Percentiles rank a stretch among this genome's conserved stretches.
Evolutionary conservation across 495 filamentous ascomycete genomes (phyloP).

Genomic region (Neurospora tetrasperma): DNA sequence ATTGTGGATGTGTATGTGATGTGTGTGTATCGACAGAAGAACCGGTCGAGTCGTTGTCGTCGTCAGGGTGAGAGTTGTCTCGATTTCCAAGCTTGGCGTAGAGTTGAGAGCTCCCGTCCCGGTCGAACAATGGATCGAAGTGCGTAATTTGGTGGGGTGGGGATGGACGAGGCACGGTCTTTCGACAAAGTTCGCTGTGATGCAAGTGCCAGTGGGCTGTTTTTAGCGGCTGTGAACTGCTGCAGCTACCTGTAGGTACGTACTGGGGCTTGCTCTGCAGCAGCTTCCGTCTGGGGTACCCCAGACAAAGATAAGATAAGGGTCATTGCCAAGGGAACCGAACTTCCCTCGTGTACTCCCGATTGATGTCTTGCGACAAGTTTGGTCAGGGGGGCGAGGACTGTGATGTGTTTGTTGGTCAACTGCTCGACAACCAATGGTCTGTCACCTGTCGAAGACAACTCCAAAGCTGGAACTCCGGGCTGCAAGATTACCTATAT

Average conservation of each 20-base stretch:
- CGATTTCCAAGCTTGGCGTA: not conserved
- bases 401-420: not conserved
- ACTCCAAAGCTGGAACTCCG: not conserved
- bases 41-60: not conserved
- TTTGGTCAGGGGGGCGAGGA: not conserved
- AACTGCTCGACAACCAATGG: no score
- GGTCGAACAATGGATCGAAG: not conserved
- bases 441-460: not conserved
- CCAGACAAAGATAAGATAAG: not conserved
- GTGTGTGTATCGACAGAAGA: not conserved
- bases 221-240: not conserved
- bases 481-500: no score
- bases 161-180: not conserved
- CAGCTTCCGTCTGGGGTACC: no score
- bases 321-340: not conserved
- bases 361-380: not conserved
- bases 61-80: not conserved
- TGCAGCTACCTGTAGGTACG: not conserved
- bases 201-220: not conserved
- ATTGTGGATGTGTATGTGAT: slow-evolving; percentile 10
- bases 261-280: not conserved
- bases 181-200: not conserved
- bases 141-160: slow-evolving; percentile 1
- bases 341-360: no score
- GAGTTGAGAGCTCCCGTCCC: not conserved